Evolutionary conservation across 768 basidiomycete species (phyloP).

Genomic region (Artomyces pyxidatus): DNA sequence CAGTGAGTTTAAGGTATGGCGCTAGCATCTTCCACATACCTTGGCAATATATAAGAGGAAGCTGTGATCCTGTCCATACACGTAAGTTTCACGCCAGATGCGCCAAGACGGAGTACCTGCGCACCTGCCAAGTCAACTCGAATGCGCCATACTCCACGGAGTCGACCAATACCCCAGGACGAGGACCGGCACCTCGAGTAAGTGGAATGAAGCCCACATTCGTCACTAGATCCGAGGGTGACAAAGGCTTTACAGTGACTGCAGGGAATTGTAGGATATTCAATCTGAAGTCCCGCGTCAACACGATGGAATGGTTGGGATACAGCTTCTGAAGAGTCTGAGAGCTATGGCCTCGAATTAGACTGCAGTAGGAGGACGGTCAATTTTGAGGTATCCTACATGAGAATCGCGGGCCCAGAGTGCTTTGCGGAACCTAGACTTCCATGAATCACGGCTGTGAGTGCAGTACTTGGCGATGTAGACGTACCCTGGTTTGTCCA

Average conservation of each 20-base stretch:
- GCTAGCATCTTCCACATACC: slow-evolving; percentile 17
- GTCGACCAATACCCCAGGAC: slow-evolving; percentile 49
- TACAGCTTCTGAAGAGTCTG: slow-evolving; percentile 43
- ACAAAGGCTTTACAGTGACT: slow-evolving; percentile 34
- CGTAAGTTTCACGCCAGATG: too few relatives aligned
- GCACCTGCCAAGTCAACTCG: slow-evolving; percentile 50
- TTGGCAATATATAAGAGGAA: slow-evolving; percentile 17
- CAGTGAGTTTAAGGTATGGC: background rate
- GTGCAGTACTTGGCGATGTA: too few relatives aligned
- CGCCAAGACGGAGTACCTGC: slow-evolving; percentile 14
- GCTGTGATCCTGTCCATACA: background rate
- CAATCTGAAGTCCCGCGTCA: slow-evolving; percentile 39
- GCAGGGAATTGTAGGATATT: slow-evolving; percentile 46
- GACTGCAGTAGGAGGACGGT: too few relatives aligned
- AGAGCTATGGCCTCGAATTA: slow-evolving; percentile 27
- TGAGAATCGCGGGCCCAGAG: slow-evolving; percentile 31
- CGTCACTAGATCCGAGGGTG: slow-evolving; percentile 42
- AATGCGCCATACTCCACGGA: slow-evolving; percentile 47
- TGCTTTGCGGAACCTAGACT: slow-evolving; percentile 44
- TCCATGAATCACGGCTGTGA: too few relatives aligned
- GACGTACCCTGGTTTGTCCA: slow-evolving; percentile 46
- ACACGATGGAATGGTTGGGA: slow-evolving; percentile 52
- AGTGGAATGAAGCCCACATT: slow-evolving; percentile 42
- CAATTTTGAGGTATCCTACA: slow-evolving; percentile 7
- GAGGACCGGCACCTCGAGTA: slow-evolving; percentile 27